Conservation (phyloP, 202 grass and related monocot species). For the Setaria viridis region DNA sequence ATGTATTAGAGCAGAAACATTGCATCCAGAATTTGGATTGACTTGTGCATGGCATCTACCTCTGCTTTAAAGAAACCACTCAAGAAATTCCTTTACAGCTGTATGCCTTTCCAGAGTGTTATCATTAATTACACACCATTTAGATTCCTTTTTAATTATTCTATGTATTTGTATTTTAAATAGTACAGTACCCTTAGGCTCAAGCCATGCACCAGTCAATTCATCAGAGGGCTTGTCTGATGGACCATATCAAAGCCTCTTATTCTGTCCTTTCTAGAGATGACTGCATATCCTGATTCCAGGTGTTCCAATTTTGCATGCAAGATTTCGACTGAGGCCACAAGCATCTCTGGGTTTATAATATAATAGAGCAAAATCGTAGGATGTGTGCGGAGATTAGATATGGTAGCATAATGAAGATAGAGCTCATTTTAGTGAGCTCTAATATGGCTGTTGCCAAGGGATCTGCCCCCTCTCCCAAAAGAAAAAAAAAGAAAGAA, state of each 20-base stretch:
- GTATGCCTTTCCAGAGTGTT: neutral
- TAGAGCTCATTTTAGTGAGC: too few species aligned
- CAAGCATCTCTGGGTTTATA: conserved; percentile 9
- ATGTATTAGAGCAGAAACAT: conserved; percentile 17
- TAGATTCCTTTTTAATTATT: neutral
- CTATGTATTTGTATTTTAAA: conserved; percentile 35
- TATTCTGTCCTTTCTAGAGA: neutral
- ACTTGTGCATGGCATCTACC: neutral
- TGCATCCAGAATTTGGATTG: conserved; percentile 27
- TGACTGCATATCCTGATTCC: neutral
- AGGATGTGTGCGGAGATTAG: too few species aligned
- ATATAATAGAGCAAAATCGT: conserved; percentile 15
- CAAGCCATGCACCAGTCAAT: neutral
- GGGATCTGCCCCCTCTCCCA: too few species aligned
- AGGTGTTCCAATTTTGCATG: neutral
- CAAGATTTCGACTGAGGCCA: conserved; percentile 22
- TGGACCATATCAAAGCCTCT: too few species aligned
- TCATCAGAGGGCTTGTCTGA: too few species aligned
- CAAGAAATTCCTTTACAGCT: neutral
- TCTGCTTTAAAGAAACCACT: neutral
- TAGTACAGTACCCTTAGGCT: conserved; percentile 3
- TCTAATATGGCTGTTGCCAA: too few species aligned
- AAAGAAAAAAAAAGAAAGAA: too few species aligned
- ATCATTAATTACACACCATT: neutral
- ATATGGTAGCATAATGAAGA: too few species aligned